Evolutionary conservation across 768 basidiomycete species (phyloP).

Genomic region (Strobilomyces echinocephalus): DNA sequence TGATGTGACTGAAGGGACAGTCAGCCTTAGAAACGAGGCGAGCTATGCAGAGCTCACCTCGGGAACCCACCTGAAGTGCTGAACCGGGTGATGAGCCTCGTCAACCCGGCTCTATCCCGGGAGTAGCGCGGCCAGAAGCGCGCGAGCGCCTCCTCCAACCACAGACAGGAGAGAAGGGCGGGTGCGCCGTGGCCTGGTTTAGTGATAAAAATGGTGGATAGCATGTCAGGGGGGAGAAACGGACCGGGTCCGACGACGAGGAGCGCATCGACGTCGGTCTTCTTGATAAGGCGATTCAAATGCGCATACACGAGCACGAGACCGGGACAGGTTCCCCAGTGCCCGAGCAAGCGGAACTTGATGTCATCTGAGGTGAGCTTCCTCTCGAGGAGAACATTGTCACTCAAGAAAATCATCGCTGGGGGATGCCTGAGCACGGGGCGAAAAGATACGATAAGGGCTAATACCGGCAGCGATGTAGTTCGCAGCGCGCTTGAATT

Average conservation of each 20-base stretch:
- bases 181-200: constrained; percentile 74
- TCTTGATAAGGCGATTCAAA: constrained; percentile 58
- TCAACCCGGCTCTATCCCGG: constrained; percentile 53
- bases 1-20: constrained; percentile 50
- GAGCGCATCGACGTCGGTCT: constrained; percentile 56
- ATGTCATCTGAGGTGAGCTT: constrained; percentile 62
- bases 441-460: background rate
- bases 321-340: constrained; percentile 84
- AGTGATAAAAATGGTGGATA: background rate
- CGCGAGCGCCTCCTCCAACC: constrained; percentile 74
- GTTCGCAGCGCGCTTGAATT: constrained; percentile 59
- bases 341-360: constrained; percentile 76
- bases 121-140: constrained; percentile 55
- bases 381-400: constrained; percentile 63
- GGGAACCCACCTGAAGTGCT: constrained; percentile 83
- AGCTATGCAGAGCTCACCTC: constrained; percentile 38
- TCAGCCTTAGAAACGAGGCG: background rate
- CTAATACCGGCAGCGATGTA: constrained; percentile 63
- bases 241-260: constrained; percentile 77
- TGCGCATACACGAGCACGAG: constrained; percentile 70
- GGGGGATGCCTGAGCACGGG: background rate
- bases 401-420: constrained; percentile 84
- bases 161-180: constrained; percentile 78
- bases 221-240: constrained; percentile 1
- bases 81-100: constrained; percentile 68